phyloP scores from a whole-genome alignment of 306 rosid genomes.

The Abrus precatorius region DNA sequence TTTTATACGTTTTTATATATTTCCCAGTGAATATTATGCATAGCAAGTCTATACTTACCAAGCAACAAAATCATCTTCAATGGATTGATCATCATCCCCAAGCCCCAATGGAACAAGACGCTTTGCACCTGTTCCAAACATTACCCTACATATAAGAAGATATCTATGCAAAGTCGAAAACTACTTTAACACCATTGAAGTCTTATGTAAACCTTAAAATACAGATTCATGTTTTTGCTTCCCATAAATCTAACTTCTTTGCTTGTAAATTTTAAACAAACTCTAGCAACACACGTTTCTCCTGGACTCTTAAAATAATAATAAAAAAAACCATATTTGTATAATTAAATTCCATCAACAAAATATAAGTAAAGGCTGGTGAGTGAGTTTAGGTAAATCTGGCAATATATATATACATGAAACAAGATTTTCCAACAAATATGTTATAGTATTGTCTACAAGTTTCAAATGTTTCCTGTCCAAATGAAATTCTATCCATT shows the following conservation, averaged over 20 bases:
- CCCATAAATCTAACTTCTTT: constrained; percentile 4
- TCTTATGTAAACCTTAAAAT: not conserved
- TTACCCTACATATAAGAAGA: constrained; percentile 18
- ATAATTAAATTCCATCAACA: not conserved
- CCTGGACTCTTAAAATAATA: not conserved
- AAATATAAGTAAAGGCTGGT: not conserved
- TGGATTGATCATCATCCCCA: constrained; percentile 80
- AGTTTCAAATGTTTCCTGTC: constrained; percentile 1
- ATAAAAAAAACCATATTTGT: not conserved
- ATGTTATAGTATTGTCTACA: not conserved
- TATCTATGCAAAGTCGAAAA: constrained; percentile 18
- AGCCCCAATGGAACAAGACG: constrained; percentile 69
- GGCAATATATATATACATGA: not conserved
- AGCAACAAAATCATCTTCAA: constrained; percentile 78
- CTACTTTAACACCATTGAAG: not conserved
- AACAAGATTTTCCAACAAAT: not conserved
- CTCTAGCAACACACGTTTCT: not conserved
- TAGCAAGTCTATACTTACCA: constrained; percentile 53
- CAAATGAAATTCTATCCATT: not conserved
- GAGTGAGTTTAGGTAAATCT: not conserved
- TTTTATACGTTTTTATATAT: not conserved
- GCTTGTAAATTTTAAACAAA: constrained; percentile 4
- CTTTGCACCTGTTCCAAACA: constrained; percentile 64
- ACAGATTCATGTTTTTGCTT: not conserved
- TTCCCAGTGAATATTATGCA: not conserved